These are phyloP conservation scores for Elasticomyces elasticus DNA, from an alignment of 495 filamentous ascomycete species.

Conservation along the genomic window DNA sequence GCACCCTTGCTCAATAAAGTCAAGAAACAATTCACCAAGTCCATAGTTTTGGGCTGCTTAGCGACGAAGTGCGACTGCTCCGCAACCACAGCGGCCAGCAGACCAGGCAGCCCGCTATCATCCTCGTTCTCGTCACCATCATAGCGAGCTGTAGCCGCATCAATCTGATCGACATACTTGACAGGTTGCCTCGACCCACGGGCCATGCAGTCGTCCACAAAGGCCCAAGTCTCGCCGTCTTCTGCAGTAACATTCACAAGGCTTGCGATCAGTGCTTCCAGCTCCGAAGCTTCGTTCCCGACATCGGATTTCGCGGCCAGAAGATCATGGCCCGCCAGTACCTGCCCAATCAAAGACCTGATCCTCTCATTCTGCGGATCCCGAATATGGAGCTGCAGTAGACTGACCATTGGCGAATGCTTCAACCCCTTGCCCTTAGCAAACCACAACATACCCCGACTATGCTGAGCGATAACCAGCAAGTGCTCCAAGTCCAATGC, in stretches of 20 bases:
- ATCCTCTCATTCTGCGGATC: constrained; percentile 6
- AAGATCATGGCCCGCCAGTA: constrained; percentile 7
- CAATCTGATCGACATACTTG: constrained; percentile 51
- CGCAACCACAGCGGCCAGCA: constrained; percentile 50
- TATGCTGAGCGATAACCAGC: constrained; percentile 64
- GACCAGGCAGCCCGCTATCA: constrained; percentile 32
- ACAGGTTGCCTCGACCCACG: constrained; percentile 60
- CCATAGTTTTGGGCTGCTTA: neutral
- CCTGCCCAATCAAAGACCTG: neutral
- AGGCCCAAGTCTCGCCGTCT: constrained; percentile 1
- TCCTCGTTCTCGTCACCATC: neutral
- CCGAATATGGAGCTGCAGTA: constrained; percentile 38
- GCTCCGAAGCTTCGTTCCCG: constrained; percentile 25
- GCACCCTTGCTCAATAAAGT: neutral
- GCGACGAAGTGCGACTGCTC: constrained; percentile 68
- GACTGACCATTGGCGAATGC: constrained; percentile 55
- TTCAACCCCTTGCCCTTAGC: constrained; percentile 43
- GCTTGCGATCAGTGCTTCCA: constrained; percentile 45
- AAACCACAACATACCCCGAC: constrained; percentile 76
- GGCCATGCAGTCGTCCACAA: constrained; percentile 65
- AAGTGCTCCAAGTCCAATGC: constrained; percentile 64
- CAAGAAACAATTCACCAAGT: neutral
- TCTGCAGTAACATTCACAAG: constrained; percentile 28
- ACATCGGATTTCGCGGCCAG: neutral
- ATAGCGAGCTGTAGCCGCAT: constrained; percentile 12